These are phyloP conservation scores for Tritrichomonas foetus DNA, from an alignment of 208 protist genomes.

Conservation along the genomic window DNA sequence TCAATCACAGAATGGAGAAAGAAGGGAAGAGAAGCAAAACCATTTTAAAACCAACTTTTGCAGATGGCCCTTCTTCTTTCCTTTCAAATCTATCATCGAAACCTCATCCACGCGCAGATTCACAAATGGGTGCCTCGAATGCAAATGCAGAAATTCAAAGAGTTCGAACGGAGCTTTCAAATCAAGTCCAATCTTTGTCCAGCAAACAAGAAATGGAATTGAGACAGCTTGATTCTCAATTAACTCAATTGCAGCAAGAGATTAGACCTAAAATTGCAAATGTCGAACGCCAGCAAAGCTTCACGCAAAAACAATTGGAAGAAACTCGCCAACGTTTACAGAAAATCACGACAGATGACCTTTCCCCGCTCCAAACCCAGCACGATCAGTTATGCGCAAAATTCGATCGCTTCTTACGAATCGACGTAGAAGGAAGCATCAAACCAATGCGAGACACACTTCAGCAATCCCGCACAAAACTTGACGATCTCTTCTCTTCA, in stretches of 20 bases:
- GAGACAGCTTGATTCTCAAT: not conserved
- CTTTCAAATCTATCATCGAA: not conserved
- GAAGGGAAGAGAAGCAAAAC: no score
- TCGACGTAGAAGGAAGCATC: not conserved
- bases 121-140: not conserved
- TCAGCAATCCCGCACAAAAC: not conserved
- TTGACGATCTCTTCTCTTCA: not conserved
- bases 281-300: not conserved
- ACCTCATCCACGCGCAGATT: not conserved
- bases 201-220: conserved; percentile 20
- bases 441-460: not conserved
- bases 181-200: not conserved
- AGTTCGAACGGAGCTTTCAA: not conserved
- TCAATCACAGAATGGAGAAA: no score
- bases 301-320: not conserved
- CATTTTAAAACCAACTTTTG: no score
- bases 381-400: not conserved
- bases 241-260: not conserved
- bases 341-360: not conserved
- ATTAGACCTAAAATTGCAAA: not conserved
- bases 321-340: not conserved
- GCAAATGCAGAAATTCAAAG: not conserved
- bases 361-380: not conserved
- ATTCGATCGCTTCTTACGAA: not conserved
- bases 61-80: not conserved